These are phyloP conservation scores for Trichosporon asahii DNA, from an alignment of 1,284 basidiomycete genomes.

Conservation along the genomic window DNA sequence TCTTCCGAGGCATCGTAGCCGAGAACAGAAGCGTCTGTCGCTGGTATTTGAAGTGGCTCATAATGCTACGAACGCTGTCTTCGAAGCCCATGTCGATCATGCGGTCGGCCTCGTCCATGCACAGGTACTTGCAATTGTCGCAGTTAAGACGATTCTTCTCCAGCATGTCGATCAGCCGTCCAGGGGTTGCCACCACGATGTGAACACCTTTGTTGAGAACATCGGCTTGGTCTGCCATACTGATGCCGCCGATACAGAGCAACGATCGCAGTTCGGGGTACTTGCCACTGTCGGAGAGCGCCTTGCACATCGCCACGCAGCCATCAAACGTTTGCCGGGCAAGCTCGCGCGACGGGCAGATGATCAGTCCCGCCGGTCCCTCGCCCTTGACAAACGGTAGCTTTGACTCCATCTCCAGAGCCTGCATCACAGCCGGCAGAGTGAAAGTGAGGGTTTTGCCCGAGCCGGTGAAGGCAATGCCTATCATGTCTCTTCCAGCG, in stretches of 20 bases:
- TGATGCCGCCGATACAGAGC: conserved; percentile 95
- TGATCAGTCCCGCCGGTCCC: conserved; percentile 89
- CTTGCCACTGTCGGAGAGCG: conserved; percentile 68
- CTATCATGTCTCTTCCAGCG: conserved; percentile 86
- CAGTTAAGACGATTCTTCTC: conserved; percentile 90
- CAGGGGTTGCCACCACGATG: conserved; percentile 63
- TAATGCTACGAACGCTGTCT: conserved; percentile 96
- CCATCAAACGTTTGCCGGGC: conserved; percentile 97
- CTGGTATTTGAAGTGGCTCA: conserved; percentile 98
- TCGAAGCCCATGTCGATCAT: conserved; percentile 99
- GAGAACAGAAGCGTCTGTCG: conserved; percentile 96
- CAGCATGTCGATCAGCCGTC: conserved; percentile 59
- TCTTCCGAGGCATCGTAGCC: conserved; percentile 98
- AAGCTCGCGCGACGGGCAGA: conserved; percentile 92
- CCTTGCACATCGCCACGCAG: conserved; percentile 75
- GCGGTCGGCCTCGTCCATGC: conserved; percentile 98
- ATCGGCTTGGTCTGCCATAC: conserved; percentile 93
- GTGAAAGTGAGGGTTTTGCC: conserved; percentile 91
- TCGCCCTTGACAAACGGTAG: conserved; percentile 87
- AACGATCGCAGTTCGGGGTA: conserved; percentile 85
- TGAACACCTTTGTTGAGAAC: conserved; percentile 86
- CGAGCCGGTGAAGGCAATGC: conserved; percentile 91
- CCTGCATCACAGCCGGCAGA: conserved; percentile 89
- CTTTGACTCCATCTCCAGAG: conserved; percentile 86
- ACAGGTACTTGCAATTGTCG: conserved; percentile 87